Percentiles rank a stretch among this genome's conserved stretches.
phyloP scores from a whole-genome alignment of 257 asterid genomes.

The Gardenia jasminoides region DNA sequence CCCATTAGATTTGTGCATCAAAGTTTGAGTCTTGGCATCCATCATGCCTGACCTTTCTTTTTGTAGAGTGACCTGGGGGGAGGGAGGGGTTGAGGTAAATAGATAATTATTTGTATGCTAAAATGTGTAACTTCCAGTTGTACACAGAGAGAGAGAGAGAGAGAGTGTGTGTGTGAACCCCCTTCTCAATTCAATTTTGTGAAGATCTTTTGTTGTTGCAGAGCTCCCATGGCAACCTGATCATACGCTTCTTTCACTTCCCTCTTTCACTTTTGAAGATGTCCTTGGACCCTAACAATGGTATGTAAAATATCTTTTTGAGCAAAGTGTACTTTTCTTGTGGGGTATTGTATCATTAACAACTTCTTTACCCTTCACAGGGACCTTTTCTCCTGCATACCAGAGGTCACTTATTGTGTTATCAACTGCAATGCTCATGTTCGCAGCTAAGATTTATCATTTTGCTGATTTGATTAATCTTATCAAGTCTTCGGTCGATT shows the following conservation, averaged over 20 bases:
- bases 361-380: slow-evolving; percentile 39
- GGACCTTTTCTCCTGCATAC: slow-evolving; percentile 58
- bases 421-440: slow-evolving; percentile 73
- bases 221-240: slow-evolving; percentile 48
- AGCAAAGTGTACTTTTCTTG: neutral
- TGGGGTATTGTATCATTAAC: slow-evolving; percentile 3
- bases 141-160: no score
- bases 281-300: slow-evolving; percentile 54
- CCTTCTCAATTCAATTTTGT: neutral
- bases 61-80: neutral
- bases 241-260: slow-evolving; percentile 79
- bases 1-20: neutral
- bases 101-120: neutral
- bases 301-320: slow-evolving; percentile 32
- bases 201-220: slow-evolving; percentile 39
- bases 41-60: no score
- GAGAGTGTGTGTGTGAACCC: neutral
- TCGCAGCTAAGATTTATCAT: slow-evolving; percentile 71
- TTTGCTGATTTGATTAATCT: slow-evolving; percentile 52
- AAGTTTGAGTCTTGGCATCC: neutral
- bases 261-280: slow-evolving; percentile 72
- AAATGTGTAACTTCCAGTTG: neutral
- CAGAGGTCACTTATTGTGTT: slow-evolving; percentile 72
- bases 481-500: slow-evolving; percentile 45
- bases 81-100: neutral